These are phyloP conservation scores for Nitzschia palea DNA, from an alignment of 108 stramenopile species.

Conservation along the genomic window DNA sequence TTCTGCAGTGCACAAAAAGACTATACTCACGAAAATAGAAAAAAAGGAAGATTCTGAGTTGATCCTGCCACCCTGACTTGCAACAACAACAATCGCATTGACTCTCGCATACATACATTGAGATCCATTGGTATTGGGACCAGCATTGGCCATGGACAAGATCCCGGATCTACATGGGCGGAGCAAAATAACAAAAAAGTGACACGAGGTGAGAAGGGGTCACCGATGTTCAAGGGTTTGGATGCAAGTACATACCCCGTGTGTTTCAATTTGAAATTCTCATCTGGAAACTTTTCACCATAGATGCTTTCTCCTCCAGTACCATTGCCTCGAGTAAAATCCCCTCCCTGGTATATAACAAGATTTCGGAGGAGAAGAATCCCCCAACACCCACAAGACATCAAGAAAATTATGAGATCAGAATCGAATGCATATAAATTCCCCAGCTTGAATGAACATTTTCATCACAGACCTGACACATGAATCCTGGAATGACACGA, in stretches of 20 bases:
- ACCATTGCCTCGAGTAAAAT: conserved; percentile 76
- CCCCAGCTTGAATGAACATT: too few species aligned
- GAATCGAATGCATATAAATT: too few species aligned
- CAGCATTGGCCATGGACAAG: conserved; percentile 90
- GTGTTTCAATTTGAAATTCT: conserved; percentile 93
- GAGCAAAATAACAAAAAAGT: too few species aligned
- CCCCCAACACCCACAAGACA: too few species aligned
- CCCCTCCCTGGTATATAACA: conserved; percentile 57
- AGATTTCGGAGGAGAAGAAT: background rate
- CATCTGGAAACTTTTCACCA: conserved; percentile 94
- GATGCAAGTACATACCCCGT: conserved; percentile 42
- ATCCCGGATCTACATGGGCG: conserved; percentile 34
- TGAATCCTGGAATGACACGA: conserved; percentile 78
- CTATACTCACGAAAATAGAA: too few species aligned
- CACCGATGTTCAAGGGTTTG: too few species aligned
- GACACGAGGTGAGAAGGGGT: too few species aligned
- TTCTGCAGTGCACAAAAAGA: conserved; percentile 93
- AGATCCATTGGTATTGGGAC: conserved; percentile 91
- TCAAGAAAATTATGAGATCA: too few species aligned
- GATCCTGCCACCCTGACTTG: background rate
- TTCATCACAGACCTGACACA: conserved; percentile 71
- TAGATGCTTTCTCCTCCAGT: conserved; percentile 76
- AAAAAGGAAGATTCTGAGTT: background rate
- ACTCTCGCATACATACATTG: conserved; percentile 57
- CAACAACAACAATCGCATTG: background rate